Conservation (phyloP, 2,329 filamentous ascomycete genomes). For the Alternaria postmessia region DNA sequence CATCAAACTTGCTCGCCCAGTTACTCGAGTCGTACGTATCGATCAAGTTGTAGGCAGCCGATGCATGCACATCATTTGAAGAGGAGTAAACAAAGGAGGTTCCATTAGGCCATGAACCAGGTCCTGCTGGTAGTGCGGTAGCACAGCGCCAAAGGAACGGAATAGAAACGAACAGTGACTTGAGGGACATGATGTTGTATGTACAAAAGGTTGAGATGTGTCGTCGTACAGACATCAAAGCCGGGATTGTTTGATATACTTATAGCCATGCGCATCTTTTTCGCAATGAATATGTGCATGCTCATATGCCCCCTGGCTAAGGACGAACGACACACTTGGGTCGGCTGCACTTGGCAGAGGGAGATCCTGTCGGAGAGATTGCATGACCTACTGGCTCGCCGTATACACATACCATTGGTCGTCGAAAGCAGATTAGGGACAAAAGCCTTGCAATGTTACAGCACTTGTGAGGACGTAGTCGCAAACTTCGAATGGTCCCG, state of each 20-base stretch:
- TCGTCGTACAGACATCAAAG: constrained; percentile 13
- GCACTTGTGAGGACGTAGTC: constrained; percentile 14
- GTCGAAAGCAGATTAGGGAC: constrained; percentile 20
- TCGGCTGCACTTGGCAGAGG: constrained; percentile 16
- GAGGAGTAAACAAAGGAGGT: constrained; percentile 22
- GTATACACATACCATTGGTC: constrained; percentile 26
- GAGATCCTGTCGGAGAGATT: constrained; percentile 5
- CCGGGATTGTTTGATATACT: constrained; percentile 8
- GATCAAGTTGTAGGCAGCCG: constrained; percentile 40
- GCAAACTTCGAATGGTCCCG: constrained; percentile 20
- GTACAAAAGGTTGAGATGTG: constrained; percentile 1
- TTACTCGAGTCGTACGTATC: constrained; percentile 50
- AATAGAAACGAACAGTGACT: constrained; percentile 20
- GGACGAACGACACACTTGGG: constrained; percentile 8
- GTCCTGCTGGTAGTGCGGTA: constrained; percentile 31
- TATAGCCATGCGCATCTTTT: constrained; percentile 18
- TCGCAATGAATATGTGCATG: constrained; percentile 3
- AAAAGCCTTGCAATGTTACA: constrained; percentile 33
- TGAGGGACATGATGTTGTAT: constrained; percentile 27
- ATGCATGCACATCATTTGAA: constrained; percentile 14
- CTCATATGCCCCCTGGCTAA: constrained; percentile 4
- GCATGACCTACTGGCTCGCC: constrained; percentile 23
- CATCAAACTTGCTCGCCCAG: constrained; percentile 49
- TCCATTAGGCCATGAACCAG: constrained; percentile 34
- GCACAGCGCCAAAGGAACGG: constrained; percentile 32